Base-by-base conservation (phyloP, 176 grass and related monocot genomes). In the Thinopyrum elongatum region DNA sequence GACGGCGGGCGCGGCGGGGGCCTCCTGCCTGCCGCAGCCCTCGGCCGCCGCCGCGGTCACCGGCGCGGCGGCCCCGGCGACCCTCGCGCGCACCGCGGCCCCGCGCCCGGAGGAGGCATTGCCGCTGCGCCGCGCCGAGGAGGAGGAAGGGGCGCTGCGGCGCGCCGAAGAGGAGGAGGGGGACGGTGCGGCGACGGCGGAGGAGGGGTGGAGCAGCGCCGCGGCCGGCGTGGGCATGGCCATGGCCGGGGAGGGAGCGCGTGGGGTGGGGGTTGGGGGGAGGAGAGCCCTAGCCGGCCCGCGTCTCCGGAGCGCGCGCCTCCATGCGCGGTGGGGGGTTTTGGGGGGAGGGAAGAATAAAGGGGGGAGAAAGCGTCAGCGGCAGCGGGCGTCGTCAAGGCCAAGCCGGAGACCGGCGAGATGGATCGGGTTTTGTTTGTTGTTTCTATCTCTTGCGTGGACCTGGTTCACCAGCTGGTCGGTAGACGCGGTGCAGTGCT, bases 201-300 rank as follows among this genome's bases (percentile, higher is more conserved):
- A 42, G 28, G 61, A 51, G 51, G 51, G 80, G 85, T 82, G 82
- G 81, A 80, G 55, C 59, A 19, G 42, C 71, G 67, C 84, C 4
- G 80, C 84, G 55, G 87, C 77, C 59, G 86, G 67, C 82, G 88
- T 93, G 23, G 89, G 77, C 85, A 82, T 81, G 63, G 78, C 86
- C 90, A 91, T 91, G 82, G 77, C 36, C 39, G 49, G 29, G 60
- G 76, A 53, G 53, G 14, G 76, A 68, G 36, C 8, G 36, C 8
- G 36, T 38, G 39, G 8, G 59, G 11, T 3, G 68, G 36, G 70
- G 38, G 10, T 0, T 4, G 47, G 1, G 14, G 70, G 46, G 61
- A 62, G 53, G 22, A 46, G 76, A 64, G 22, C 38, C 76, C 81
- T 89, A 82, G 36, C 42, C 77, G 36, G 41, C 61, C 82, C 25